Evolutionary conservation across 1,284 basidiomycete genomes (phyloP).

Genomic region (Apiotrichum siamense): DNA sequence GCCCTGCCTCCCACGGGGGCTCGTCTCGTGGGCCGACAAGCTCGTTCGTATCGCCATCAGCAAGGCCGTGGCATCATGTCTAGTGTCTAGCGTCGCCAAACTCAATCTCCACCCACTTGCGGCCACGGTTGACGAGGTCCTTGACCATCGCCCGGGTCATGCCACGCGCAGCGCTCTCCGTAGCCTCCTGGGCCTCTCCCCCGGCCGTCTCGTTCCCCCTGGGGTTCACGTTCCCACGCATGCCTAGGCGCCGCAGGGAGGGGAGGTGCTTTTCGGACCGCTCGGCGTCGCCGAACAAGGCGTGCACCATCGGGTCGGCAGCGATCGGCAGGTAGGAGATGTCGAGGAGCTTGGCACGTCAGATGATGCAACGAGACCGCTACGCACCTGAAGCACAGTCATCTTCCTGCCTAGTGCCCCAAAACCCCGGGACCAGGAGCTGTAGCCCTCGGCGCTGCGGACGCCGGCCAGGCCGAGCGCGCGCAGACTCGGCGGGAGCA

Average conservation of each 20-base stretch:
- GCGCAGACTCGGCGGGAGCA: conserved; percentile 23
- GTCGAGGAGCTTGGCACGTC: conserved; percentile 24
- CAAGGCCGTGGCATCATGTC: no score
- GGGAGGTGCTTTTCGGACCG: conserved; percentile 12
- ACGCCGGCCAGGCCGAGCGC: conserved; percentile 28
- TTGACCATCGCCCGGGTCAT: neutral
- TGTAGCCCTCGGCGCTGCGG: conserved; percentile 8
- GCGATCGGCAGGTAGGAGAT: conserved; percentile 20
- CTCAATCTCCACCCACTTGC: neutral
- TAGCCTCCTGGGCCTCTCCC: no score
- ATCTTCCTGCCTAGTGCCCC: conserved; percentile 23
- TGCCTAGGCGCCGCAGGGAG: conserved; percentile 20
- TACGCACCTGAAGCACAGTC: conserved; percentile 31
- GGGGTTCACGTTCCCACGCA: conserved; percentile 10
- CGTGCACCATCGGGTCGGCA: neutral
- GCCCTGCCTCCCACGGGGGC: no score
- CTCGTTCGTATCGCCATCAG: no score
- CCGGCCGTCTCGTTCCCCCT: neutral
- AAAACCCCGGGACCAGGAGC: conserved; percentile 17
- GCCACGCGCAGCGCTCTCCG: neutral
- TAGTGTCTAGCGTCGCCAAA: no score
- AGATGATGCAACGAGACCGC: neutral
- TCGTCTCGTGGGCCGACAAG: no score
- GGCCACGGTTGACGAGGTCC: neutral
- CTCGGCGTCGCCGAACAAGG: neutral